These are phyloP conservation scores for Corchorus capsularis DNA, from an alignment of 345 rosid genomes.

Conservation along the genomic window DNA sequence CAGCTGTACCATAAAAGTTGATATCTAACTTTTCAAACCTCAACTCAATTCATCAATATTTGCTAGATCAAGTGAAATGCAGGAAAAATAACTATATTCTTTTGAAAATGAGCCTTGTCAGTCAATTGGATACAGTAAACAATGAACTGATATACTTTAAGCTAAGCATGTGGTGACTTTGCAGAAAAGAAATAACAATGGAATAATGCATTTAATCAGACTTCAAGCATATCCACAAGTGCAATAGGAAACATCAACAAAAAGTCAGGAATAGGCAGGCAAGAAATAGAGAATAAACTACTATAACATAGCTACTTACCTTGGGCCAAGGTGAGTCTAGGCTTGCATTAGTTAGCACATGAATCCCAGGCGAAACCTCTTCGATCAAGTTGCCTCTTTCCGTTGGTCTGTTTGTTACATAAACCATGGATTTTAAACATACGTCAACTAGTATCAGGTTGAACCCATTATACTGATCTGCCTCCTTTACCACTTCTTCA, in stretches of 20 bases:
- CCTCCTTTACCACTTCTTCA: slow-evolving; percentile 48
- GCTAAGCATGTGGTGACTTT: background rate
- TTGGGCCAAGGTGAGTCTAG: slow-evolving; percentile 88
- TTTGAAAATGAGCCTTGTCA: background rate
- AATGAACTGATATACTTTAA: background rate
- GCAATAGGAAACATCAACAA: background rate
- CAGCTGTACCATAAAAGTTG: background rate
- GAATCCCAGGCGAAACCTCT: slow-evolving; percentile 74
- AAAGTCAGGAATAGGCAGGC: background rate
- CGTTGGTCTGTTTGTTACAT: slow-evolving; percentile 69
- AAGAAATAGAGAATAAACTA: background rate
- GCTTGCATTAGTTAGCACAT: slow-evolving; percentile 70
- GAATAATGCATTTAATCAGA: background rate
- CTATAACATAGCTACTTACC: slow-evolving; percentile 37
- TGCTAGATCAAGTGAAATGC: background rate
- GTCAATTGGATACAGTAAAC: background rate
- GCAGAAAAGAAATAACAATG: background rate
- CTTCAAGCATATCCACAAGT: background rate
- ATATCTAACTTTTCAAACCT: background rate
- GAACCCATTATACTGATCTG: slow-evolving; percentile 61
- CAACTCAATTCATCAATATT: background rate
- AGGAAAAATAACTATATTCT: background rate
- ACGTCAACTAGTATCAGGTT: slow-evolving; percentile 63
- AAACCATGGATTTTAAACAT: slow-evolving; percentile 56
- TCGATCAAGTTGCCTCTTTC: slow-evolving; percentile 31